Evolutionary conservation across 305 asterid species (phyloP).

Genomic region (Fraxinus baroniana): DNA sequence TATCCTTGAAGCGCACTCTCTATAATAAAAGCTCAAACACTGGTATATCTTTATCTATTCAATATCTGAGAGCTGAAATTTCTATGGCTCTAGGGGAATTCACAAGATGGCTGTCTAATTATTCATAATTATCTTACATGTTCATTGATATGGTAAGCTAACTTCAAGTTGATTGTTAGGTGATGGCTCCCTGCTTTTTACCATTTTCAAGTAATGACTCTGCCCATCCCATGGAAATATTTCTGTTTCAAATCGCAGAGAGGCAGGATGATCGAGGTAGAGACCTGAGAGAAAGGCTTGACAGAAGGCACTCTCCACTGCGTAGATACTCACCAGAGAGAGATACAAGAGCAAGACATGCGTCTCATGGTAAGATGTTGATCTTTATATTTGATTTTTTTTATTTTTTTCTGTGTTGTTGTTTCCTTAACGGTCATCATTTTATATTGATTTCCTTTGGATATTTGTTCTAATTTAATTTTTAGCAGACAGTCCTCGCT

Average conservation of each 20-base stretch:
- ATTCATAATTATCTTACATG: conserved; percentile 56
- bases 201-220: conserved; percentile 21
- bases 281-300: conserved; percentile 84
- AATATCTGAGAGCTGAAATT: conserved; percentile 46
- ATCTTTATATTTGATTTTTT: conserved; percentile 17
- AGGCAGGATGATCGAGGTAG: conserved; percentile 57
- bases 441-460: conserved; percentile 9
- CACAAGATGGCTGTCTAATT: conserved; percentile 61
- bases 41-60: conserved; percentile 53
- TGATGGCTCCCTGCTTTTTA: conserved; percentile 26
- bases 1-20: conserved; percentile 48
- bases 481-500: conserved; percentile 66
- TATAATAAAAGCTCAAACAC: conserved; percentile 41
- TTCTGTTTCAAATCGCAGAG: conserved; percentile 43
- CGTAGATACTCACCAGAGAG: conserved; percentile 54
- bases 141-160: conserved; percentile 68
- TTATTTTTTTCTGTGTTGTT: not conserved
- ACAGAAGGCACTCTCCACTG: conserved; percentile 67
- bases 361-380: conserved; percentile 55
- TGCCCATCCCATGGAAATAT: conserved; percentile 15
- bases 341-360: conserved; percentile 45
- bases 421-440: conserved; percentile 10
- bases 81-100: conserved; percentile 61
- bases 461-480: conserved; percentile 23
- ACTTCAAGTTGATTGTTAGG: conserved; percentile 33